Percentiles rank a stretch among this genome's conserved stretches.
phyloP scores from a whole-genome alignment of 108 stramenopile genomes.

The Pseudonitzschia multiseries region DNA sequence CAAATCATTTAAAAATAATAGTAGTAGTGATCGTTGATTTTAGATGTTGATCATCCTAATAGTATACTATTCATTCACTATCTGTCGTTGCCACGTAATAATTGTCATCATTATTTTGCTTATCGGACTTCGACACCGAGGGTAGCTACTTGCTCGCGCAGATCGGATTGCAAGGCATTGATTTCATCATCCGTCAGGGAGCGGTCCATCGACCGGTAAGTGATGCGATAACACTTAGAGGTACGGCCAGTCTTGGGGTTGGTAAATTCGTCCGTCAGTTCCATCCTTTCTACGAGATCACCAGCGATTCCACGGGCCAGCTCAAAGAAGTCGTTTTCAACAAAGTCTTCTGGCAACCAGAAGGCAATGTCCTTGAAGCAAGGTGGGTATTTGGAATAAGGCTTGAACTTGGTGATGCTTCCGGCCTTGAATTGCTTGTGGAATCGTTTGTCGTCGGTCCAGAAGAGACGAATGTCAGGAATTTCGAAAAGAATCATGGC shows the following conservation, averaged over 20 bases:
- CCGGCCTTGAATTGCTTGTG: constrained; percentile 81
- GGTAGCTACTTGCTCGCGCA: constrained; percentile 37
- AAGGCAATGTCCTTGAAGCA: constrained; percentile 95
- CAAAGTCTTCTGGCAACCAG: constrained; percentile 68
- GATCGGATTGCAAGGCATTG: constrained; percentile 83
- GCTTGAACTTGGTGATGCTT: constrained; percentile 76
- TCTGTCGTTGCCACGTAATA: not conserved
- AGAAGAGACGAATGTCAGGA: constrained; percentile 98
- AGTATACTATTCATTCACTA: not conserved
- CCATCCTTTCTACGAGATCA: constrained; percentile 90
- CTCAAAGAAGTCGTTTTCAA: constrained; percentile 89
- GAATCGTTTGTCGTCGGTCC: constrained; percentile 91
- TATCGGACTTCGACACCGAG: constrained; percentile 13
- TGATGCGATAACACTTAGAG: constrained; percentile 91
- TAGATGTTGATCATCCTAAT: not conserved
- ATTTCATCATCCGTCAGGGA: constrained; percentile 96
- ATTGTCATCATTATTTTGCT: not conserved
- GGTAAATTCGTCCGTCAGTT: constrained; percentile 88
- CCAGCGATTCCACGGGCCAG: constrained; percentile 89
- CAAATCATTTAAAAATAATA: no score
- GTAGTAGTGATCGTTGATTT: not conserved
- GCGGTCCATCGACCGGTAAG: constrained; percentile 95
- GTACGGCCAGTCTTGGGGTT: constrained; percentile 88
- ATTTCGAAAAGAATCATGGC: constrained; percentile 97
- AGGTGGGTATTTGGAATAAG: constrained; percentile 95